These are phyloP conservation scores for Neurospora sp. DNA, from an alignment of 495 filamentous ascomycete species.

Conservation along the genomic window DNA sequence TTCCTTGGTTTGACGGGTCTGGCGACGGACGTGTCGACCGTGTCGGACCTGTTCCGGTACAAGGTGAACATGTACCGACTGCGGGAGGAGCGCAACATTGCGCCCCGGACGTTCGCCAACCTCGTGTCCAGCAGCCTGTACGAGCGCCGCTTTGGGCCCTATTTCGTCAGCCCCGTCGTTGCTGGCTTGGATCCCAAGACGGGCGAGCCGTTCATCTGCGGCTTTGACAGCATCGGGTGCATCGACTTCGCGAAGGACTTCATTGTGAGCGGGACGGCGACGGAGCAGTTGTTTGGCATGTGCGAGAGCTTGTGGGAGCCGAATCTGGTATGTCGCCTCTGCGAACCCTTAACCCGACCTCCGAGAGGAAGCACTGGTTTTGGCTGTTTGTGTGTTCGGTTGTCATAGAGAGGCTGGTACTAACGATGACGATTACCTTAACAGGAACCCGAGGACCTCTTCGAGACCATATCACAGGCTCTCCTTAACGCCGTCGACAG, in stretches of 20 bases:
- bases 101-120: constrained; percentile 90
- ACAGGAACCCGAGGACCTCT: constrained; percentile 83
- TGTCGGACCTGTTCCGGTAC: constrained; percentile 95
- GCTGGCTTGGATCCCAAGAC: constrained; percentile 88
- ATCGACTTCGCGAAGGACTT: constrained; percentile 99
- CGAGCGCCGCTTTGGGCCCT: constrained; percentile 91
- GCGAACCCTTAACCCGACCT: background rate
- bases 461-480: constrained; percentile 97
- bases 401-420: background rate
- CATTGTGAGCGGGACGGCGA: constrained; percentile 92
- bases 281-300: constrained; percentile 95
- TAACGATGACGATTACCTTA: background rate
- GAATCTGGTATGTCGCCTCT: constrained; percentile 57
- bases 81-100: constrained; percentile 92
- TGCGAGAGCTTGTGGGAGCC: constrained; percentile 99
- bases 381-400: background rate
- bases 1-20: constrained; percentile 96
- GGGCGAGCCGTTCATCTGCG: constrained; percentile 93
- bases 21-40: constrained; percentile 89
- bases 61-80: constrained; percentile 99
- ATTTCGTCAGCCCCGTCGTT: constrained; percentile 88
- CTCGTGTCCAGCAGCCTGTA: constrained; percentile 84
- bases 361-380: no score
- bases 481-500: constrained; percentile 91
- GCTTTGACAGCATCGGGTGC: constrained; percentile 98